phyloP scores from a whole-genome alignment of 805 yeast genomes.

The Wickerhamomyces silvicola region DNA sequence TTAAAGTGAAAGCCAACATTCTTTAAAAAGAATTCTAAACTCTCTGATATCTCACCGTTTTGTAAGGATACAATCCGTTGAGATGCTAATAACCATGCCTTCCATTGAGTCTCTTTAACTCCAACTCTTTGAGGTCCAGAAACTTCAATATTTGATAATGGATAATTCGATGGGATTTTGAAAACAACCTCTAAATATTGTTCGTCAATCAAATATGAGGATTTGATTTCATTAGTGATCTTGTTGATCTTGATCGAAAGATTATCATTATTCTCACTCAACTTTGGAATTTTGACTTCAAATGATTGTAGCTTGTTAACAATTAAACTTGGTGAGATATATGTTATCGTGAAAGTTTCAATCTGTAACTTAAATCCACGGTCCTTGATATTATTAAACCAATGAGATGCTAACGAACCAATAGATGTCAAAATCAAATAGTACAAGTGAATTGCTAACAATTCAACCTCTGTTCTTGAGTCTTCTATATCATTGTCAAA shows the following conservation, averaged over 20 bases:
- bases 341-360: conserved; percentile 54
- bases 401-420: conserved; percentile 53
- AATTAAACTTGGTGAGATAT: conserved; percentile 61
- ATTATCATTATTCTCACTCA: conserved; percentile 31
- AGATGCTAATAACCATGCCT: conserved; percentile 89
- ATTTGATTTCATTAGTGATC: conserved; percentile 60
- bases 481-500: conserved; percentile 7
- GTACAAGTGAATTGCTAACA: conserved; percentile 43
- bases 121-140: conserved; percentile 79
- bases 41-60: conserved; percentile 52
- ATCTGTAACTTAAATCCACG: conserved; percentile 53
- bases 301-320: conserved; percentile 49
- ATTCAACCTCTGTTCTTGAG: conserved; percentile 24
- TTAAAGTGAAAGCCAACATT: conserved; percentile 82
- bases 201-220: conserved; percentile 76
- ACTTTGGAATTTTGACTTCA: conserved; percentile 30
- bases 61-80: conserved; percentile 74
- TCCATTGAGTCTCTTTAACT: conserved; percentile 88
- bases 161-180: conserved; percentile 67
- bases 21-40: conserved; percentile 36
- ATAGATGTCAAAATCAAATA: conserved; percentile 42
- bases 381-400: conserved; percentile 70
- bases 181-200: conserved; percentile 78
- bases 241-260: conserved; percentile 55
- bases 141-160: conserved; percentile 68